phyloP scores from a whole-genome alignment of 2,329 filamentous ascomycete genomes.

The Sclerotinia sclerotiorum region DNA sequence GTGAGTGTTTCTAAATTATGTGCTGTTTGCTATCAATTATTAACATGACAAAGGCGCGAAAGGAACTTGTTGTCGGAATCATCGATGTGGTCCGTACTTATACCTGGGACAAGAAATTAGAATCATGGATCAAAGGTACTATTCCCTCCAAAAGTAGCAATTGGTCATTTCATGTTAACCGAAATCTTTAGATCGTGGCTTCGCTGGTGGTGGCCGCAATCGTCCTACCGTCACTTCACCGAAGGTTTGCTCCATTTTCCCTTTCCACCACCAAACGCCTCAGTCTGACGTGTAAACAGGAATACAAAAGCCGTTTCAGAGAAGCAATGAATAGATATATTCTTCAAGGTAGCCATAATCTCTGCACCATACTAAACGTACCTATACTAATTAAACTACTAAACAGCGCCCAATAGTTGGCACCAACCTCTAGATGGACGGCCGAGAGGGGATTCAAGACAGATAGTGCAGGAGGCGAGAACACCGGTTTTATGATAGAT shows the following conservation, averaged over 20 bases:
- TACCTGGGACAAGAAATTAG: conserved; percentile 99
- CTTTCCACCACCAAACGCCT: neutral
- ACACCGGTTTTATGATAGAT: conserved; percentile 6
- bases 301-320: conserved; percentile 93
- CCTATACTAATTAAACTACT: neutral
- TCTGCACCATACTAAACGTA: neutral
- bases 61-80: conserved; percentile 94
- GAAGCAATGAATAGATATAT: conserved; percentile 93
- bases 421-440: conserved; percentile 27
- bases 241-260: conserved; percentile 59
- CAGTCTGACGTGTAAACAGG: conserved; percentile 31
- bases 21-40: neutral
- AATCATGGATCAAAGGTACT: conserved; percentile 89
- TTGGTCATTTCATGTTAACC: neutral
- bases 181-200: conserved; percentile 62
- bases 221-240: conserved; percentile 94
- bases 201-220: conserved; percentile 72
- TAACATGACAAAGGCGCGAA: conserved; percentile 50
- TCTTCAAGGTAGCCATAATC: conserved; percentile 36
- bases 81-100: conserved; percentile 99
- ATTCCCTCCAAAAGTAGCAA: neutral
- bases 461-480: conserved; percentile 6
- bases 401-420: conserved; percentile 29
- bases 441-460: conserved; percentile 21
- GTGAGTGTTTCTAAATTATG: conserved; percentile 12